Evolutionary conservation across 2,329 filamentous ascomycete species (phyloP), one percentile per base, ranked within the genome.

Genomic region (Penicillium sp.): DNA sequence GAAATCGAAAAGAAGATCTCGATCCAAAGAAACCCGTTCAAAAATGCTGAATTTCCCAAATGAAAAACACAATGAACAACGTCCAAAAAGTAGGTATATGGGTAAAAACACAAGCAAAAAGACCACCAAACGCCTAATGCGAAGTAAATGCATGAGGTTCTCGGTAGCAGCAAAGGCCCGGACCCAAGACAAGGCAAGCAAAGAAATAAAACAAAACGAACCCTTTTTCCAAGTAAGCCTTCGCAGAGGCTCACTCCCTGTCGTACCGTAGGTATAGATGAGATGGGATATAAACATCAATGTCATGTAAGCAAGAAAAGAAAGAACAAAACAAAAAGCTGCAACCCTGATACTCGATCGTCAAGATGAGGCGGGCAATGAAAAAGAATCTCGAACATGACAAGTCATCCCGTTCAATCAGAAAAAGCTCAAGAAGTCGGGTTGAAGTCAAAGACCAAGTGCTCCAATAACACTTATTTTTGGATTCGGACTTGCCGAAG

Each of bases 71-170:
- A 50, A 33, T 53, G 63, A 62, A 56, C 30, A 58, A 59, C 37
- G 55, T 53, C 56, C 58, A 54, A 58, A 62, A 54, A 40, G 24
- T 49, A 70, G 68, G 68, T 70, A 70, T 70, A 70, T 66, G 54
- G 66, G 66, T 62, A 57, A 60, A 58, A 65, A 44, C 53, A 40
- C 37, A 30, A 30, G 37, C 60, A 55, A 35, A 24, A 62, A 59
- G 57, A 56, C 57, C 58, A 53, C 60, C 56, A 61, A 63, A 67
- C 63, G 63, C 66, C 66, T 51, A 38, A 37, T 38, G 60, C 45
- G 59, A 59, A 22, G 50, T 60, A 37, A 65, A 69, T 64, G 64
- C 63, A 62, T 60, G 50, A 30, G 51, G 12, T n/a, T 24, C 30
- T 49, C 28, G 28, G 26, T 47, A 7, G 28, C 17, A 44, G 38